Base-by-base conservation (phyloP, 495 filamentous ascomycete species). In the Penicillium tannophilum region DNA sequence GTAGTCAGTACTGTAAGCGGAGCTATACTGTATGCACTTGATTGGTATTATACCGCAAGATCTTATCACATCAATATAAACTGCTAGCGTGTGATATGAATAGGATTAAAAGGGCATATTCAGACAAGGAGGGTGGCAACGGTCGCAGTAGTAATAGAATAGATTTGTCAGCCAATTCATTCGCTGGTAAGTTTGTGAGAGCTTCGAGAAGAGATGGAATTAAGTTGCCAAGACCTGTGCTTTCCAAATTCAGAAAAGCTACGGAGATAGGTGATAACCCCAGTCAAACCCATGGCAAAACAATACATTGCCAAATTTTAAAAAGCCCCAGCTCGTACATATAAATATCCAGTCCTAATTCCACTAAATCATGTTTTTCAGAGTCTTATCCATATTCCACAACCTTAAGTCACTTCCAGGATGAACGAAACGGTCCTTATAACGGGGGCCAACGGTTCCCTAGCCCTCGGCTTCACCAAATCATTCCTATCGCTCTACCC, bases 401-500 rank as follows among this genome's bases (percentile, higher is more conserved):
- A 28, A 28, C 4, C 28, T 5, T 5, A 2, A 7, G 28, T 28
- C 28, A 28, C 28, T 28, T 47, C 26, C 20, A 52, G 9, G 11
- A 52, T 52, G 49, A 41, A 14, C 10, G 35, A 17, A 20, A 52
- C 49, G 16, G 49, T 52, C 16, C 16, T 52, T 23, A 26, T 52
- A 5, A 52, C 49, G 9, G 49, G 49, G 2, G 49, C 49, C 5
- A 52, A 35, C n/a, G 49, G 49, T 31, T 52, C 35, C 5, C 31
- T 52, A 10, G 49, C 46, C 16, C 20, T 48, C 16, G 76, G 68
- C 14, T 73, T 78, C 6, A 72, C 78, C 9, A 45, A 71, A 10
- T 60, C 74, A 31, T 69, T 82, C 35, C 66, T 82, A 7, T 54
- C 59, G 2, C 57, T 63, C 1, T 78, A 76, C 33, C 72, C 78